phyloP scores from a whole-genome alignment of 768 basidiomycete genomes.

The Mycena galericulata region DNA sequence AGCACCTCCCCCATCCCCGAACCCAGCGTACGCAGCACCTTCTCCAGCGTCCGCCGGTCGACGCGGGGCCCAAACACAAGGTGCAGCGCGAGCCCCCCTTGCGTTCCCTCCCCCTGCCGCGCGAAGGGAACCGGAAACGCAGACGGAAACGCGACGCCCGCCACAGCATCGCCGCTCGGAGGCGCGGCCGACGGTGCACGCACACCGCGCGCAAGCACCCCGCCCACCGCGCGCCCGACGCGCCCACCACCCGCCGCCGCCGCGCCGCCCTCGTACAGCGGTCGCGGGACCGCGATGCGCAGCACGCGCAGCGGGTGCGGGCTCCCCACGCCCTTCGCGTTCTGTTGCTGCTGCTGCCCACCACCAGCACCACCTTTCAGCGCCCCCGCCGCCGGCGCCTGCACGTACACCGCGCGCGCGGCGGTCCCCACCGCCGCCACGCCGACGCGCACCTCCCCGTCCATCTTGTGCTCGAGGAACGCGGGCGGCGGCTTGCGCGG shows the following conservation, averaged over 20 bases:
- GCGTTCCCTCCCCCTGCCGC: background rate
- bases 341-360: too few species aligned
- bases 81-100: slow-evolving; percentile 23
- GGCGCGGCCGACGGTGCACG: too few species aligned
- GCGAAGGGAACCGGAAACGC: too few species aligned
- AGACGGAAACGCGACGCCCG: too few species aligned
- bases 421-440: slow-evolving; percentile 12
- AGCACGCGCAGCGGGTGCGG: slow-evolving; percentile 32
- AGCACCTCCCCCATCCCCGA: slow-evolving; percentile 23
- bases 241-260: slow-evolving; percentile 27
- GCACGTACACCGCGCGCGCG: slow-evolving; percentile 21
- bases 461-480: background rate
- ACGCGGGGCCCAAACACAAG: slow-evolving; percentile 31
- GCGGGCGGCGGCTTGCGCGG: slow-evolving; percentile 17
- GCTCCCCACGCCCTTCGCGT: background rate
- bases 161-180: too few species aligned
- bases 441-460: background rate
- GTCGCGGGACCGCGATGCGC: slow-evolving; percentile 26
- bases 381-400: background rate
- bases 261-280: slow-evolving; percentile 32
- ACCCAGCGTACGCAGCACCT: slow-evolving; percentile 30
- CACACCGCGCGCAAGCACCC: slow-evolving; percentile 9
- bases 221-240: slow-evolving; percentile 29
- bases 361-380: background rate
- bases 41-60: slow-evolving; percentile 33